A percentile compares a stretch with the other conserved stretches of the same genome.
Conservation (phyloP, 2,329 filamentous ascomycete genomes). For the Paramyrothecium roridum region DNA sequence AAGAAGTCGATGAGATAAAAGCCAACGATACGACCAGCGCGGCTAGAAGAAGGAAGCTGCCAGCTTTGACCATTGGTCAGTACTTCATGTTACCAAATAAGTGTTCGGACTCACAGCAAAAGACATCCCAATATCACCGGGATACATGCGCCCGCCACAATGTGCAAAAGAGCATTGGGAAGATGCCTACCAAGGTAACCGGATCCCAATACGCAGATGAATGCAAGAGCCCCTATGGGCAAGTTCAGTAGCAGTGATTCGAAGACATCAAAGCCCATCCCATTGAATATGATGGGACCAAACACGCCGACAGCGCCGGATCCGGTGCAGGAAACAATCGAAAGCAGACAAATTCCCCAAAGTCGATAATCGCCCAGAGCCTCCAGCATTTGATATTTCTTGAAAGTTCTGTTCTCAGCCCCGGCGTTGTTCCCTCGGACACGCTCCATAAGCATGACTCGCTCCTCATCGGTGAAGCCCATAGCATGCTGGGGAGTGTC, state of each 20-base stretch:
- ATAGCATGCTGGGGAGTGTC: constrained; percentile 23
- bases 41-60: constrained; percentile 16
- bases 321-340: constrained; percentile 23
- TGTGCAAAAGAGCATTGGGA: constrained; percentile 20
- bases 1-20: constrained; percentile 27
- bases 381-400: constrained; percentile 20
- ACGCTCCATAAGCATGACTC: too few relatives aligned
- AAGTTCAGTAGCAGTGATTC: constrained; percentile 28
- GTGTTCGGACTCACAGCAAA: constrained; percentile 22
- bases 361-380: constrained; percentile 22
- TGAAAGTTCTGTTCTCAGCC: constrained; percentile 7
- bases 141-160: constrained; percentile 19
- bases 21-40: constrained; percentile 20
- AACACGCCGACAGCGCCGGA: constrained; percentile 25
- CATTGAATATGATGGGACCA: constrained; percentile 27
- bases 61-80: constrained; percentile 11
- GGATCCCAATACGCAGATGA: constrained; percentile 23
- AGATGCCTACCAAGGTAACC: constrained; percentile 21
- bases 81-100: too few relatives aligned
- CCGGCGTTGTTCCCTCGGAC: too few relatives aligned
- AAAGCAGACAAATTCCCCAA: constrained; percentile 24
- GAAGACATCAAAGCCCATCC: constrained; percentile 29
- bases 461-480: constrained; percentile 19
- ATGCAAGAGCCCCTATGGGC: constrained; percentile 25
- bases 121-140: constrained; percentile 24